Evolutionary conservation across 1,139 yeast genomes (phyloP).

Genomic region (Candida sanyaensis): DNA sequence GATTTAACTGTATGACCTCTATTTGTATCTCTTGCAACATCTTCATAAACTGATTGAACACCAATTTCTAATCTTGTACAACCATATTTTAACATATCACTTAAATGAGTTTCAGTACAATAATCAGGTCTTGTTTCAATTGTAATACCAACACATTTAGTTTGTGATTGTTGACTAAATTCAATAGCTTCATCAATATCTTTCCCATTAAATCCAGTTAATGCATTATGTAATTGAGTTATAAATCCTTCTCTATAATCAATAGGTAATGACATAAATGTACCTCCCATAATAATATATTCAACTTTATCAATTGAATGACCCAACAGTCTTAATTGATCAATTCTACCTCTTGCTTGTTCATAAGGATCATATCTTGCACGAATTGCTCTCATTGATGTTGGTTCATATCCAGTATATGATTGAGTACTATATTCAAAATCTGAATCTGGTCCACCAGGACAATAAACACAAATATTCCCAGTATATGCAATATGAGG

Average conservation of each 20-base stretch:
- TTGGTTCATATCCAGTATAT: constrained; percentile 98
- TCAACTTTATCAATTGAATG: constrained; percentile 97
- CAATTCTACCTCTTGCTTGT: constrained; percentile 97
- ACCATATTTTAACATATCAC: constrained; percentile 95
- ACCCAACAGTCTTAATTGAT: constrained; percentile 91
- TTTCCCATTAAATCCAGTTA: constrained; percentile 88
- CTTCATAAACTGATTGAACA: constrained; percentile 96
- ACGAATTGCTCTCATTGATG: constrained; percentile 97
- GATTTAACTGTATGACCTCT: constrained; percentile 98
- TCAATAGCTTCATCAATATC: constrained; percentile 88
- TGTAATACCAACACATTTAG: constrained; percentile 98
- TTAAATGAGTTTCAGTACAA: constrained; percentile 92
- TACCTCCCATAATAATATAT: constrained; percentile 98
- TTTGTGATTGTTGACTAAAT: constrained; percentile 90
- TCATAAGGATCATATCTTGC: constrained; percentile 98
- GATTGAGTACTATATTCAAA: constrained; percentile 98
- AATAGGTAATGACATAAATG: constrained; percentile 91
- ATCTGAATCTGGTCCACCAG: constrained; percentile 99
- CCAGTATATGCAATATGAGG: constrained; percentile 99
- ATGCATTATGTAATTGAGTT: constrained; percentile 87
- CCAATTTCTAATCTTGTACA: constrained; percentile 97
- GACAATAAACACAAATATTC: constrained; percentile 97
- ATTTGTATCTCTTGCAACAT: constrained; percentile 97
- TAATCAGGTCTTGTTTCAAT: constrained; percentile 99
- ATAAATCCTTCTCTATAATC: constrained; percentile 90